Evolutionary conservation across 768 basidiomycete genomes (phyloP).

Genomic region (Suillus plorans): DNA sequence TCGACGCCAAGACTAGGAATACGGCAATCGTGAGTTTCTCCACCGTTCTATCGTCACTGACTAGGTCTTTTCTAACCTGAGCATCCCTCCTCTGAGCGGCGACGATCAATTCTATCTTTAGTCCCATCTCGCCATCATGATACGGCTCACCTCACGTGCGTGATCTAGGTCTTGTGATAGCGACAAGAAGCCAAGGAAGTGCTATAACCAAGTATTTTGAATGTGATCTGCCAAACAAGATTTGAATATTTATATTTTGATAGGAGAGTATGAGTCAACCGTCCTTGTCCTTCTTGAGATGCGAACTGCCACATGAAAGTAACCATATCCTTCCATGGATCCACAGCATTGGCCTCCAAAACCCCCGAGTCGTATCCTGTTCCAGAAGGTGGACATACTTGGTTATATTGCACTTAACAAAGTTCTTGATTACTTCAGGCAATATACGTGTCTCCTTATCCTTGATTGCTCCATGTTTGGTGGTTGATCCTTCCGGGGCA

Average conservation of each 20-base stretch:
- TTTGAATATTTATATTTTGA: conserved; percentile 1
- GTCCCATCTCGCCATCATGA: conserved; percentile 37
- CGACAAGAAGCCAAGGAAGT: conserved; percentile 17
- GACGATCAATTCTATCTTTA: conserved; percentile 23
- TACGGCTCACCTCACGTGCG: conserved; percentile 31
- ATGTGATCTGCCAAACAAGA: conserved; percentile 42
- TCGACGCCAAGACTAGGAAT: conserved; percentile 12
- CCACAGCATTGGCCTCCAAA: conserved; percentile 36
- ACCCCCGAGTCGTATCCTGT: conserved; percentile 76
- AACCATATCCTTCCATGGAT: conserved; percentile 47
- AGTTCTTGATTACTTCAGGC: conserved; percentile 90
- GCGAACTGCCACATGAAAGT: conserved; percentile 94
- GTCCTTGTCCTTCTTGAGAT: conserved; percentile 78
- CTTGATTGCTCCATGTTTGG: not conserved
- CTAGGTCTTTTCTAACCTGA: conserved; percentile 20
- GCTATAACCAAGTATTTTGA: conserved; percentile 40
- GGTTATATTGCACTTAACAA: conserved; percentile 82
- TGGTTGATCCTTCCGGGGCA: not conserved
- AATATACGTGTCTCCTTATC: conserved; percentile 40
- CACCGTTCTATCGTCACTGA: conserved; percentile 19
- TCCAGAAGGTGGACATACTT: conserved; percentile 96
- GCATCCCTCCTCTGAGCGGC: conserved; percentile 21
- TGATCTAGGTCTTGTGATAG: conserved; percentile 23
- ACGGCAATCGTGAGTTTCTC: conserved; percentile 15
- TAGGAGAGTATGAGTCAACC: not conserved